These are phyloP conservation scores for Phaeodactylum tricornutum DNA, from an alignment of 108 stramenopile genomes.

Conservation along the genomic window DNA sequence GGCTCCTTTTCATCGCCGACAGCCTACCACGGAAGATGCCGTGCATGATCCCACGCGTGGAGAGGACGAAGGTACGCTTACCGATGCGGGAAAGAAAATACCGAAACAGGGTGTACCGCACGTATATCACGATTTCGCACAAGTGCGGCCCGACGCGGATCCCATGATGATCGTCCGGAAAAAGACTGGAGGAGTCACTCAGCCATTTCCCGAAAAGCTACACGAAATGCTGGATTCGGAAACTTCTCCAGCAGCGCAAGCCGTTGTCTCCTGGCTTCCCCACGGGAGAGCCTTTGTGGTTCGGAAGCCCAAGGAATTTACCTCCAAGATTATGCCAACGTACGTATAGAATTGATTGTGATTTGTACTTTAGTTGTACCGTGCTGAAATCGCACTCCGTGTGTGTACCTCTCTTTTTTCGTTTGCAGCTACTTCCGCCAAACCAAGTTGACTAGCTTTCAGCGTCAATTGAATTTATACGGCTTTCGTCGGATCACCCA, in stretches of 20 bases:
- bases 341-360: slow-evolving; percentile 12
- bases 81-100: no score
- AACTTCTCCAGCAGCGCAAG: slow-evolving; percentile 15
- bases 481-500: slow-evolving; percentile 87
- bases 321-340: slow-evolving; percentile 74
- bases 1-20: no score
- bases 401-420: slow-evolving; percentile 24
- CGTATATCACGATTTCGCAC: slow-evolving; percentile 68
- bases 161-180: slow-evolving; percentile 47
- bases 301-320: slow-evolving; percentile 74
- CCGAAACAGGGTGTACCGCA: slow-evolving; percentile 67
- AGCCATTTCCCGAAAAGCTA: slow-evolving; percentile 36
- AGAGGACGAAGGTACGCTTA: no score
- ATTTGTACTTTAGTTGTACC: background rate
- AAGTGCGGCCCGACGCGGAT: slow-evolving; percentile 27
- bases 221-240: slow-evolving; percentile 65
- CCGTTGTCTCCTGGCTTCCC: slow-evolving; percentile 55
- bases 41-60: no score
- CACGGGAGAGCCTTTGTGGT: slow-evolving; percentile 86
- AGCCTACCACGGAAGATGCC: no score
- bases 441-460: slow-evolving; percentile 74
- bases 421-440: slow-evolving; percentile 65
- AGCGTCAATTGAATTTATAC: slow-evolving; percentile 86
- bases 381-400: slow-evolving; percentile 3
- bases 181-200: slow-evolving; percentile 80